Conservation (phyloP, 2,329 filamentous ascomycete species). For the Cladophialophora carrionii region DNA sequence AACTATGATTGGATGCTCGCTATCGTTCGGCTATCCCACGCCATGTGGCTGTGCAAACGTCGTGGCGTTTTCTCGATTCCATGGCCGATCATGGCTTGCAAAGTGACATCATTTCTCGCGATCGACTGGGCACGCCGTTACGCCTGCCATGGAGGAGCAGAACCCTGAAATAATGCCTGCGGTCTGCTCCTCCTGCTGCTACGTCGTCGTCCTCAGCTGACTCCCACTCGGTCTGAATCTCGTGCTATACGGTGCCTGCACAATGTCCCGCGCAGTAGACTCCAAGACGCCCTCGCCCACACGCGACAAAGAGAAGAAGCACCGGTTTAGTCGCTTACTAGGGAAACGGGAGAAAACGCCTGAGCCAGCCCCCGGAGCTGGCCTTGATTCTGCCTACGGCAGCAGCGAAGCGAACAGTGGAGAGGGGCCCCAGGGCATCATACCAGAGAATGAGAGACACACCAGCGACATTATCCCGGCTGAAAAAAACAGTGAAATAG, state of each 20-base stretch:
- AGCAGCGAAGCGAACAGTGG: slow-evolving; percentile 33
- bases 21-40: neutral
- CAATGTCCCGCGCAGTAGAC: slow-evolving; percentile 28
- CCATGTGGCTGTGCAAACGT: slow-evolving; percentile 26
- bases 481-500: slow-evolving; percentile 37
- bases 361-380: slow-evolving; percentile 15
- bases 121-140: slow-evolving; percentile 9
- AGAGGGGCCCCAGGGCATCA: slow-evolving; percentile 18
- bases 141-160: slow-evolving; percentile 7
- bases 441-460: slow-evolving; percentile 16
- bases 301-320: slow-evolving; percentile 59
- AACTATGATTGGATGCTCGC: slow-evolving; percentile 13
- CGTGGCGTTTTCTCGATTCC: slow-evolving; percentile 18
- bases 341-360: slow-evolving; percentile 47
- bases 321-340: slow-evolving; percentile 64
- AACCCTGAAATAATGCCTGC: slow-evolving; percentile 22
- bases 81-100: slow-evolving; percentile 20
- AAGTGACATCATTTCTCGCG: slow-evolving; percentile 27
- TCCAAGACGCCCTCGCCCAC: slow-evolving; percentile 21
- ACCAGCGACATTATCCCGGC: slow-evolving; percentile 33
- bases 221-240: slow-evolving; percentile 2
- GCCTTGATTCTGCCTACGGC: slow-evolving; percentile 36
- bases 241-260: neutral
- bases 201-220: neutral
- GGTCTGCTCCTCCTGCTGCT: neutral